Base-by-base conservation (phyloP, 2,329 filamentous ascomycete genomes). In the Neoarthrinium moseri region DNA sequence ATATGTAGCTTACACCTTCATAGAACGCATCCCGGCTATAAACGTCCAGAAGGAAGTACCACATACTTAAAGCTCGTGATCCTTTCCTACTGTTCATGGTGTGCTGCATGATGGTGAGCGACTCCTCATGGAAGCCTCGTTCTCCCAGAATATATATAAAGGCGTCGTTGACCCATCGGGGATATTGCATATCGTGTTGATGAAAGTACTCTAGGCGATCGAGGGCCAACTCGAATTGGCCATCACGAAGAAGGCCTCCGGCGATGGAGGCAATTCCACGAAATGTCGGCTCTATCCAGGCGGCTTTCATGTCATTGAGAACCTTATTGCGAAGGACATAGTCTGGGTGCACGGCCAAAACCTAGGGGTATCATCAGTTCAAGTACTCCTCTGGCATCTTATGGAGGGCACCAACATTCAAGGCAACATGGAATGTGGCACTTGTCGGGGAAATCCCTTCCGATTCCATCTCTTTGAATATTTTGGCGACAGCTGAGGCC, bases 271-370 rank as follows among this genome's bases (percentile, higher is more conserved):
- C 80, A 60, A 79, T 80, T 7, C 83, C 86, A 6, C 77, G 72
- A 10, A 74, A 77, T 33, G 75, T 81, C 7, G 88, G 68, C 7
- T 72, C 69, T 43, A 87, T 77, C 87, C 90, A 95, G 51, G 81
- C 76, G 46, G 81, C 74, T 57, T 81, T 81, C 86, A 94, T 90
- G 46, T 85, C 83, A 45, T 80, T 70, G 30, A 96, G 70, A 4
- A 96, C 75, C 27, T 84, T 75, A 43, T 80, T 78, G 27, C 91
- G 83, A 20, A 94, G 70, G 5, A 90, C 55, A 56, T 95, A 92
- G 65, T 97, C 88, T 0, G 92, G 89, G 62, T 97, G 94, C 7
- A 94, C 80, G 1, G 88, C 81, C 20, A 96, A 73, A 5, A 80
- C 85, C 74, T 87, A 51, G 17, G 23, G 4, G n/a, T 13, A 12